Evolutionary conservation across 192 early-diverging fungal species (phyloP).

Genomic region (Bifiguratus adelaidae): DNA sequence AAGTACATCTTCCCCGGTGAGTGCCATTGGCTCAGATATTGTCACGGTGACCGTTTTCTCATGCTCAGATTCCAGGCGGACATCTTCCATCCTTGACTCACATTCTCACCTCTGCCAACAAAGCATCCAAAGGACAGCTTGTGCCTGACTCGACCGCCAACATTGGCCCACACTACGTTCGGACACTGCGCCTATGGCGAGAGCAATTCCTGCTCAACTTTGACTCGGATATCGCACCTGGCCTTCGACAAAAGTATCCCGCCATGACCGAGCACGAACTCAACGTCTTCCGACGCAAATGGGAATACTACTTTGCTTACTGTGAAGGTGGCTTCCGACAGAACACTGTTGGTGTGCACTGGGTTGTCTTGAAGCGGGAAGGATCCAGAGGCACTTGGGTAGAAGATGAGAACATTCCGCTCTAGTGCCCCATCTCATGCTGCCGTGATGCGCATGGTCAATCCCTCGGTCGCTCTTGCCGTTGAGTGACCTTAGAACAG

Average conservation of each 20-base stretch:
- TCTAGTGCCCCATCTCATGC: too few relatives aligned
- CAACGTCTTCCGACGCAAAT: conserved; percentile 57
- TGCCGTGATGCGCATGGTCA: too few relatives aligned
- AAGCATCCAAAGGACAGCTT: conserved; percentile 38
- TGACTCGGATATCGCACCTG: conserved; percentile 27
- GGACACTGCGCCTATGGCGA: conserved; percentile 59
- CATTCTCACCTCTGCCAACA: conserved; percentile 35
- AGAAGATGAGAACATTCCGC: neutral
- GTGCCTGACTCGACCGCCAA: conserved; percentile 46
- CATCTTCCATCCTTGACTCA: conserved; percentile 57
- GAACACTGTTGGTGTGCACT: conserved; percentile 42
- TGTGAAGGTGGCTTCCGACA: conserved; percentile 68
- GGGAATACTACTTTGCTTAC: conserved; percentile 76
- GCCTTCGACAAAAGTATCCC: conserved; percentile 2
- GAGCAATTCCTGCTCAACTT: conserved; percentile 45
- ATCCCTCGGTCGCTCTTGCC: too few relatives aligned
- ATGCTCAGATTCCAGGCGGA: conserved; percentile 15
- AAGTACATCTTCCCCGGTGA: conserved; percentile 67
- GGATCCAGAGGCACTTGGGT: neutral
- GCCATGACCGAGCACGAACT: conserved; percentile 2
- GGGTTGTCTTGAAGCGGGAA: conserved; percentile 9
- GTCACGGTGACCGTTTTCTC: too few relatives aligned
- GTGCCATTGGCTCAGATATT: neutral
- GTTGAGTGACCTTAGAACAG: too few relatives aligned
- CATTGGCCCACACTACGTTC: conserved; percentile 61